Evolutionary conservation across 2,329 filamentous ascomycete genomes (phyloP), one percentile per base, ranked within the genome.

Genomic region (Epichloe bromicola): DNA sequence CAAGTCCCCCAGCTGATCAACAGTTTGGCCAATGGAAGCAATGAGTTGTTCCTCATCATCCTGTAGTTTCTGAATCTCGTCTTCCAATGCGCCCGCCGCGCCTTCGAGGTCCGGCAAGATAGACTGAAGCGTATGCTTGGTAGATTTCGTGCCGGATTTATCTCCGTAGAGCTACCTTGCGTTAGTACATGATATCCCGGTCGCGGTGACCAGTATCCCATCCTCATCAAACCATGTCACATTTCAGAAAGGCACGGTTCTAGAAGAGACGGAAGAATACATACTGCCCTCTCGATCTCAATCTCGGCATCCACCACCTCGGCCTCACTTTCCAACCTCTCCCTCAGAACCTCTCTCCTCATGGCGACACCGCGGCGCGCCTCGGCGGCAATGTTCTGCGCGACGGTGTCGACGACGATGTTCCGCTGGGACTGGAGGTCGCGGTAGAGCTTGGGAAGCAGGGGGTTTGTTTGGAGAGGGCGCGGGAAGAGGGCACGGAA

Each of bases 401-500:
- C 74, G 14, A 94, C 82, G 4, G 71, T 65, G 58, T 91, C 85
- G 50, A 88, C 75, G 11, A 85, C 72, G 46, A 76, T 74, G 54
- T 83, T 80, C 50, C 88, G 80, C 62, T 89, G 79, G 53, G 82
- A 76, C 60, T 93, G 86, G 3, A 95, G 74, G 63, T 93, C 86
- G 46, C 85, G 80, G 63, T 94, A 95, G 5, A 95, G 73, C 0
- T 75, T 71, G 51, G 80, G 79, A 46, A 91, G 75, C 51, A 84
- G 80, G 0, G 85, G 78, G 45, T 82, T 83, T 23, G 75, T 70
- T 53, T 82, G 83, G 47, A 82, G 73, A 39, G 78, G 67, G 48
- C 75, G 78, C 11, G 88, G 88, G 61, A 95, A 93, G 41, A 91
- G 75, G 30, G 82, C 75, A 42, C 79, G 81, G 71, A 95, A 95